Conservation (phyloP, 495 filamentous ascomycete species). For the Thermochaetoides thermophila region DNA sequence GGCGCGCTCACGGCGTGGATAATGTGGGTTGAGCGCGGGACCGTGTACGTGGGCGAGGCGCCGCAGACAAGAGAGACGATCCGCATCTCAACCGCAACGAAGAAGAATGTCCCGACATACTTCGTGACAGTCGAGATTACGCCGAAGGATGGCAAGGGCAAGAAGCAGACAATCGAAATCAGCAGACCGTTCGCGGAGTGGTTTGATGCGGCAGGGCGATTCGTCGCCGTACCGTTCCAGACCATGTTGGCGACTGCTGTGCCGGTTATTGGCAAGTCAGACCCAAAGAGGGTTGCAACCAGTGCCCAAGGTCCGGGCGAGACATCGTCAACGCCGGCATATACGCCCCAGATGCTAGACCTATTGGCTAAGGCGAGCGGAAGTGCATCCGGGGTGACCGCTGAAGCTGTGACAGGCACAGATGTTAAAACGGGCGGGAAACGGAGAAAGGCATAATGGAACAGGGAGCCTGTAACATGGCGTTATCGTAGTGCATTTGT, state of each 20-base stretch:
- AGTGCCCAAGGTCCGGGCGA: slow-evolving; percentile 3
- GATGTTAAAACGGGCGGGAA: slow-evolving; percentile 25
- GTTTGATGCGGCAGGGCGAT: slow-evolving; percentile 72
- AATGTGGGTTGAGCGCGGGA: slow-evolving; percentile 65
- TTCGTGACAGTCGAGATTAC: slow-evolving; percentile 48
- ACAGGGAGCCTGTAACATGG: no score
- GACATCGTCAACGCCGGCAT: slow-evolving; percentile 8
- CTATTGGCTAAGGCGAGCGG: slow-evolving; percentile 22
- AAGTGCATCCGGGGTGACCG: slow-evolving; percentile 13
- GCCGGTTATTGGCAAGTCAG: slow-evolving; percentile 49
- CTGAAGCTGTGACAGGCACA: slow-evolving; percentile 1
- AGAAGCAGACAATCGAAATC: slow-evolving; percentile 38
- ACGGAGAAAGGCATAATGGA: slow-evolving; percentile 30
- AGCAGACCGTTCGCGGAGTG: slow-evolving; percentile 64
- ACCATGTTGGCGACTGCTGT: slow-evolving; percentile 59
- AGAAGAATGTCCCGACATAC: slow-evolving; percentile 71
- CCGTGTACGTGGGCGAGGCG: slow-evolving; percentile 56
- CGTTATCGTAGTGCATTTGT: no score
- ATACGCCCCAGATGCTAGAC: slow-evolving; percentile 27
- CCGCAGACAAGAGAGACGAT: slow-evolving; percentile 32
- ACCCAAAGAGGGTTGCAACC: slow-evolving; percentile 38
- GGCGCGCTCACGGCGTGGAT: slow-evolving; percentile 72
- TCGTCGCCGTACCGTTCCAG: slow-evolving; percentile 74
- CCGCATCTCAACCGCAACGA: slow-evolving; percentile 47
- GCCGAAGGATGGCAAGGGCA: slow-evolving; percentile 26